A percentile compares a stretch with the other conserved stretches of the same genome.
Evolutionary conservation across 371 early-diverging fungal genomes (phyloP).

Genomic region (Mucor lusitanicus): DNA sequence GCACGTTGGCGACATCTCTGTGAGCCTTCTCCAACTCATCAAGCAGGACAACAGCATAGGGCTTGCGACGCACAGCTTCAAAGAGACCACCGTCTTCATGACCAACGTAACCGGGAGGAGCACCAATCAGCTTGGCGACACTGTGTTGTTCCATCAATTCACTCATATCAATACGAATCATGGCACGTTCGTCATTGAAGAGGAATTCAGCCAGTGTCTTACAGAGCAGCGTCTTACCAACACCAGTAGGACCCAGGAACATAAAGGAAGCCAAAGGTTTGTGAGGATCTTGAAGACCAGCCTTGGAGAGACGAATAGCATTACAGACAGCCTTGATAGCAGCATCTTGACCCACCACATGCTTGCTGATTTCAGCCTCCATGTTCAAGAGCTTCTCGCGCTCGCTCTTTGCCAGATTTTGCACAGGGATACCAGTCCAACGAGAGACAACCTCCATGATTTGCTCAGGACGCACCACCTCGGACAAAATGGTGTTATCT

Average conservation of each 20-base stretch:
- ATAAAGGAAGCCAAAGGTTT: constrained; percentile 91
- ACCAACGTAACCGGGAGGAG: constrained; percentile 90
- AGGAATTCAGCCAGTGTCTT: constrained; percentile 88
- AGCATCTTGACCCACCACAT: constrained; percentile 87
- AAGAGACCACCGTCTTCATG: constrained; percentile 88
- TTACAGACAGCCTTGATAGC: constrained; percentile 82
- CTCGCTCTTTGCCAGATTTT: constrained; percentile 76
- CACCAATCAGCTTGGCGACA: constrained; percentile 87
- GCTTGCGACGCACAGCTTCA: constrained; percentile 88
- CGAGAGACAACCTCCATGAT: constrained; percentile 88
- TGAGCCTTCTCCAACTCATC: constrained; percentile 97
- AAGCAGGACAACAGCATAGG: constrained; percentile 85
- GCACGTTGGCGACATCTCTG: constrained; percentile 74
- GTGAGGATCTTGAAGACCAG: constrained; percentile 79
- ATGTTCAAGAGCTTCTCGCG: constrained; percentile 81
- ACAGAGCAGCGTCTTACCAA: constrained; percentile 82
- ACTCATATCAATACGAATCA: constrained; percentile 93
- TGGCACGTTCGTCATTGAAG: constrained; percentile 83
- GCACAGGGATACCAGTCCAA: constrained; percentile 91
- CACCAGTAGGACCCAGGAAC: constrained; percentile 94
- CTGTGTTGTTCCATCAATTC: constrained; percentile 86
- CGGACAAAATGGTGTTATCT: constrained; percentile 58
- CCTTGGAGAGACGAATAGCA: constrained; percentile 72
- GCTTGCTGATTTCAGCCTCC: constrained; percentile 65
- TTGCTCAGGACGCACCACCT: constrained; percentile 84